Conservation (phyloP, 2,329 filamentous ascomycete species). For the Capronia coronata region DNA sequence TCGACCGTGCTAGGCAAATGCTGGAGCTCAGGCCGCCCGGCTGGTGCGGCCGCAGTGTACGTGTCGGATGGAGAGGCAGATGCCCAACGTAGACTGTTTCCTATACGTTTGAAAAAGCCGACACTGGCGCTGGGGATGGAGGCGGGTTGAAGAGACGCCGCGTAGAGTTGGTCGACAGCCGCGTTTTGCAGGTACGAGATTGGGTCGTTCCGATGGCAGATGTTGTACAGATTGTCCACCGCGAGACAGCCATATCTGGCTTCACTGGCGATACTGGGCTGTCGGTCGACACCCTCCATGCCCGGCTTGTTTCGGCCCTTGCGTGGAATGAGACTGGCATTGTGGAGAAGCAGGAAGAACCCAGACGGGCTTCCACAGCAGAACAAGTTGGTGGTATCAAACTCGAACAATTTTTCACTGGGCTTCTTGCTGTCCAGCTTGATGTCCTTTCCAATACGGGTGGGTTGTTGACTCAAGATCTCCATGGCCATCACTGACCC, state of each 20-base stretch:
- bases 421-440: conserved; percentile 34
- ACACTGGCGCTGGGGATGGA: conserved; percentile 68
- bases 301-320: conserved; percentile 69
- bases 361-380: conserved; percentile 83
- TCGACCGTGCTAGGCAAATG: conserved; percentile 67
- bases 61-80: conserved; percentile 46
- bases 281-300: conserved; percentile 56
- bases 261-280: conserved; percentile 62
- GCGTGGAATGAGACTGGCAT: conserved; percentile 64
- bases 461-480: conserved; percentile 83
- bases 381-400: conserved; percentile 85
- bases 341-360: conserved; percentile 83
- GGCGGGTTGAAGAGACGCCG: conserved; percentile 67
- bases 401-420: conserved; percentile 66
- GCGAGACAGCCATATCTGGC: conserved; percentile 84
- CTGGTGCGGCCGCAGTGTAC: conserved; percentile 50
- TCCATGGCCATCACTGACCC: conserved; percentile 94
- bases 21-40: conserved; percentile 53
- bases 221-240: conserved; percentile 94
- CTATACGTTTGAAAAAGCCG: conserved; percentile 59
- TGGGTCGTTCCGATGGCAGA: conserved; percentile 69
- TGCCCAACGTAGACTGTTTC: conserved; percentile 55
- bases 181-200: conserved; percentile 92
- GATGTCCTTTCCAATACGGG: conserved; percentile 49
- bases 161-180: conserved; percentile 74